phyloP scores from a whole-genome alignment of 208 protist species.

The Naegleria fowleri region DNA sequence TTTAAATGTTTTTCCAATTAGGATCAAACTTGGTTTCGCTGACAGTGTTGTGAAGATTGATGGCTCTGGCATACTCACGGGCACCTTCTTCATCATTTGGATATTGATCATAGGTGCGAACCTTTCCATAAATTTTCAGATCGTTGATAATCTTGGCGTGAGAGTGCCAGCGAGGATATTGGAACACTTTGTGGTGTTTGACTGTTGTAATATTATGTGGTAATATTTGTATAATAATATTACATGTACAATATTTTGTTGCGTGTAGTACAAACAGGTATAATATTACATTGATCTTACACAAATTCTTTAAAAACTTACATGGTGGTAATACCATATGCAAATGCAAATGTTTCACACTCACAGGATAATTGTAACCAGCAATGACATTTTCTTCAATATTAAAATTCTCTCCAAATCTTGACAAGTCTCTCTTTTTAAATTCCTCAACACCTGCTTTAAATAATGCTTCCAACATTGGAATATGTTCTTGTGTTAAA shows the following conservation, averaged over 20 bases:
- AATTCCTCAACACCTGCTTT: neutral
- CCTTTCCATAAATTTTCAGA: constrained; percentile 1
- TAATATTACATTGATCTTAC: no score
- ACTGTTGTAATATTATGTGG: no score
- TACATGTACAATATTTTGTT: no score
- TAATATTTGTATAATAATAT: no score
- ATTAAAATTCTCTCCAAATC: neutral
- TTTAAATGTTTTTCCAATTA: neutral
- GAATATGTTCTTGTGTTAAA: neutral
- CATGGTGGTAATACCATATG: constrained; percentile 28
- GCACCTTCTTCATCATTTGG: constrained; percentile 19
- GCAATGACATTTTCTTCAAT: neutral
- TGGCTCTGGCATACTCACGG: neutral
- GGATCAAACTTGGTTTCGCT: neutral
- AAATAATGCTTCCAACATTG: neutral
- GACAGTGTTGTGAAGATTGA: neutral
- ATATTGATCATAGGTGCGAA: neutral
- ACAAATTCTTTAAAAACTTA: no score
- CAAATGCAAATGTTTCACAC: constrained; percentile 23
- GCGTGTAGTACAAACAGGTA: no score
- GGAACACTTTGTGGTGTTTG: neutral
- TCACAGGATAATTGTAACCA: constrained; percentile 18
- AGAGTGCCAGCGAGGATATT: neutral
- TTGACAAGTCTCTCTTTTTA: constrained; percentile 15
- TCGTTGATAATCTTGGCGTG: neutral